Conservation (phyloP, 2,329 filamentous ascomycete species). For the Colletotrichum sojae region DNA sequence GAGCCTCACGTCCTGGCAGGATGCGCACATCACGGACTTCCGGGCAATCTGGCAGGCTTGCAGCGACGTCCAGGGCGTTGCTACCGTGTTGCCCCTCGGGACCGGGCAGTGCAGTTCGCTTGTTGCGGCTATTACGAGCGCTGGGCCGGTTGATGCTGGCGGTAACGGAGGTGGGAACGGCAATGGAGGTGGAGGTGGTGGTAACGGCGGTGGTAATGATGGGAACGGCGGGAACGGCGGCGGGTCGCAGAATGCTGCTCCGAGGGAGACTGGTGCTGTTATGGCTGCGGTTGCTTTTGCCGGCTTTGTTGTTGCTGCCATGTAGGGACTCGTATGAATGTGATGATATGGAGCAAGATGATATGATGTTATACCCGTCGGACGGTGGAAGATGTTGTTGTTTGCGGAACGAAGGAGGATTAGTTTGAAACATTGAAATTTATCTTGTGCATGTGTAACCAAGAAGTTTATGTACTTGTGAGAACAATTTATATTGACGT, state of each 20-base stretch:
- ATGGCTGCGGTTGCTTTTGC: constrained; percentile 28
- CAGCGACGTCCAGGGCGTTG: constrained; percentile 46
- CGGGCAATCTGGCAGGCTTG: constrained; percentile 45
- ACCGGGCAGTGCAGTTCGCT: constrained; percentile 34
- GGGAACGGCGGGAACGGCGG: constrained; percentile 12
- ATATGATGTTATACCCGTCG: neutral
- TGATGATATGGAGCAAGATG: neutral
- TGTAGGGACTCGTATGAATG: neutral
- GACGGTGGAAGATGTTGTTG: neutral
- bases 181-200: neutral
- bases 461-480: too few relatives aligned
- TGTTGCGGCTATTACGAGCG: constrained; percentile 36
- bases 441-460: too few relatives aligned
- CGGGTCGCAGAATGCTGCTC: neutral
- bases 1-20: constrained; percentile 45
- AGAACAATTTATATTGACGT: too few relatives aligned
- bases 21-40: constrained; percentile 39
- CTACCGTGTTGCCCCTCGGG: constrained; percentile 26
- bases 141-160: constrained; percentile 13
- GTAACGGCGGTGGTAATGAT: neutral
- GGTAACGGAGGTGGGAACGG: constrained; percentile 4
- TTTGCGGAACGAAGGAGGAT: too few relatives aligned
- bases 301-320: constrained; percentile 32
- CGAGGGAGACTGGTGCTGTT: constrained; percentile 30
- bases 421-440: too few relatives aligned